These are phyloP conservation scores for Solanum medicagineum DNA, from an alignment of 257 asterid species.

Conservation along the genomic window DNA sequence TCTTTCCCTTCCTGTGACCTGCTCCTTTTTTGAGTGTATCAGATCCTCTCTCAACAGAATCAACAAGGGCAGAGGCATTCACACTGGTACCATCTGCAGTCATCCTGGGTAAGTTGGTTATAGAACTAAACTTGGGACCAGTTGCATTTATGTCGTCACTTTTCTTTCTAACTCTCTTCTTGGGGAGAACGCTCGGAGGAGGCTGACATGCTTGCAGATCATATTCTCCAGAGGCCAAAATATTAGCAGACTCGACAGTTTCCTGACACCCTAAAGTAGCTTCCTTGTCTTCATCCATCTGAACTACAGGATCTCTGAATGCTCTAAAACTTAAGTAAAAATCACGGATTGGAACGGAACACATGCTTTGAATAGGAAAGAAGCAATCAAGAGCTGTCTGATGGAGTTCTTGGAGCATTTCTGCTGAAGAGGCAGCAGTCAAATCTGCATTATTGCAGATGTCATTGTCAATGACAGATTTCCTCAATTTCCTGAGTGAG, in stretches of 20 bases:
- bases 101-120: not conserved
- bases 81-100: not conserved
- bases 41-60: constrained; percentile 1
- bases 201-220: not conserved
- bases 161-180: constrained; percentile 22
- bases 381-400: constrained; percentile 31
- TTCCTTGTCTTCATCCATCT: not conserved
- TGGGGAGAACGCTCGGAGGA: not conserved
- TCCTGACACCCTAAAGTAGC: not conserved
- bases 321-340: constrained; percentile 48
- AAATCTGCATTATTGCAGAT: constrained; percentile 14
- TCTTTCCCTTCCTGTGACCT: constrained; percentile 11
- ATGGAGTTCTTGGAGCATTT: constrained; percentile 44
- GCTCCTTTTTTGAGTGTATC: constrained; percentile 7
- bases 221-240: not conserved
- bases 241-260: not conserved
- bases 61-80: not conserved
- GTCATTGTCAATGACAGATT: constrained; percentile 11
- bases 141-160: constrained; percentile 10
- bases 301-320: constrained; percentile 18
- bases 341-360: constrained; percentile 29
- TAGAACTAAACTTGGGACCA: not conserved
- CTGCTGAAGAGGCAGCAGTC: constrained; percentile 24
- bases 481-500: constrained; percentile 9
- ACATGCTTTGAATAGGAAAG: constrained; percentile 16